Evolutionary conservation across 1,284 basidiomycete genomes (phyloP), one percentile per base, ranked within the genome.

Genomic region (Leccinum holopus): DNA sequence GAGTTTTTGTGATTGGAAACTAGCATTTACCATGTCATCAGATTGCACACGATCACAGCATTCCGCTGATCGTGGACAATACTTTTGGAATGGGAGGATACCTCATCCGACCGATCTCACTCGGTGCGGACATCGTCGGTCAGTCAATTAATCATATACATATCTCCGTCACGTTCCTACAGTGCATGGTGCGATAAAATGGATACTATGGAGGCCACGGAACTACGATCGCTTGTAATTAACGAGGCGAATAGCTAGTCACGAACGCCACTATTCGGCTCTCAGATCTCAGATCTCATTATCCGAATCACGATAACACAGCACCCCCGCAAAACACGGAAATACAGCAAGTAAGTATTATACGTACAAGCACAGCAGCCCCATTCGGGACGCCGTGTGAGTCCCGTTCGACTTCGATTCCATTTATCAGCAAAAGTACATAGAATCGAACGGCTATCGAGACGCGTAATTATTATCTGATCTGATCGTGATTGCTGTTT

Each of bases 21-120:
- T 32, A 59, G 12, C 4, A 8, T 35, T 14, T 39, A 8, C 1
- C 9, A 11, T 44, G 49, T 47, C n/a, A 33, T 33, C n/a, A 83
- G 81, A 65, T 86, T 59, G 93, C 94, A 0, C 92, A 95, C 71
- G 84, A 86, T 60, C 76, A 89, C 67, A 83, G 83, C 0, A 87
- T 94, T 39, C 92, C 92, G 0, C 77, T 95, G 52, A 86, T 95
- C 28, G 93, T 95, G 1, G 94, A 96, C 76, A 96, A 95, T 77
- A 21, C 21, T 21, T 21, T 21, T 21, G 21, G 21, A 21, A 21
- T 21, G 21, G 21, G 21, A 21, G 21, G 21, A 21, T 21, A 21
- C 21, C 21, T 21, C 21, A 21, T 21, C 21, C 21, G 21, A 21
- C 21, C 21, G 21, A 21, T 21, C 21, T 21, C 21, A 21, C 21